Percentiles rank a stretch among this genome's conserved stretches.
phyloP scores from a whole-genome alignment of 2,329 filamentous ascomycete genomes.

The Neurospora sp. region DNA sequence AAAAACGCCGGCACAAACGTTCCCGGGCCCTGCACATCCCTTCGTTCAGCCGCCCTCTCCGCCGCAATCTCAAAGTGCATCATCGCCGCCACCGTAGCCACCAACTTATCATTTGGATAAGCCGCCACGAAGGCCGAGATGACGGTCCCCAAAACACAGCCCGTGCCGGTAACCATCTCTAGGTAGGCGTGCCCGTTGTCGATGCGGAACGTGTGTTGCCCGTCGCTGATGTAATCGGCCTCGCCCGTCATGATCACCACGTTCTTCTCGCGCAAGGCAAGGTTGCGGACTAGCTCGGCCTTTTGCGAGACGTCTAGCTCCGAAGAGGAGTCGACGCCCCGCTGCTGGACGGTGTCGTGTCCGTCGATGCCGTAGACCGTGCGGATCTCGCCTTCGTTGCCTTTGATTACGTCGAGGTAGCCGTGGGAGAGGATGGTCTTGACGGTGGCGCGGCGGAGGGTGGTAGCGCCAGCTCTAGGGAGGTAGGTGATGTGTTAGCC shows the following conservation, averaged over 20 bases:
- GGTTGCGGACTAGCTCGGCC: slow-evolving; percentile 49
- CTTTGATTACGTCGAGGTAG: slow-evolving; percentile 83
- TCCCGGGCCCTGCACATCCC: slow-evolving; percentile 63
- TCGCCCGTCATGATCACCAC: slow-evolving; percentile 76
- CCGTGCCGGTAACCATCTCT: slow-evolving; percentile 64
- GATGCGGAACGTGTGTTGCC: slow-evolving; percentile 54
- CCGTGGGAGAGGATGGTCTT: slow-evolving; percentile 60
- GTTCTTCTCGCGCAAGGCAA: slow-evolving; percentile 59
- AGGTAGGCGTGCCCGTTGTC: slow-evolving; percentile 68
- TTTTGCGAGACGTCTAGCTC: slow-evolving; percentile 37
- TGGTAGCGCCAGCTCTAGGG: slow-evolving; percentile 63
- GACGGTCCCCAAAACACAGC: slow-evolving; percentile 76
- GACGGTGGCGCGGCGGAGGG: slow-evolving; percentile 60
- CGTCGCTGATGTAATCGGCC: slow-evolving; percentile 70
- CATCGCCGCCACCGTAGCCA: slow-evolving; percentile 62
- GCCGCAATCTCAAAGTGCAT: slow-evolving; percentile 69
- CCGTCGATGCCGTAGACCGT: slow-evolving; percentile 44
- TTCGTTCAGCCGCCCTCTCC: slow-evolving; percentile 54
- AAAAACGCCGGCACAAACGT: slow-evolving; percentile 80
- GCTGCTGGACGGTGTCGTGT: slow-evolving; percentile 45
- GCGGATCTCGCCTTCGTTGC: slow-evolving; percentile 81
- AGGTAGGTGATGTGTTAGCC: neutral
- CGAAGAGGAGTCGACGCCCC: slow-evolving; percentile 73
- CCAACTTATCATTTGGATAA: slow-evolving; percentile 51
- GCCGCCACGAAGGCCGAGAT: slow-evolving; percentile 67